Evolutionary conservation across 164 flowering plant genomes (phyloP).

Genomic region (Chloranthus sessilifolius): DNA sequence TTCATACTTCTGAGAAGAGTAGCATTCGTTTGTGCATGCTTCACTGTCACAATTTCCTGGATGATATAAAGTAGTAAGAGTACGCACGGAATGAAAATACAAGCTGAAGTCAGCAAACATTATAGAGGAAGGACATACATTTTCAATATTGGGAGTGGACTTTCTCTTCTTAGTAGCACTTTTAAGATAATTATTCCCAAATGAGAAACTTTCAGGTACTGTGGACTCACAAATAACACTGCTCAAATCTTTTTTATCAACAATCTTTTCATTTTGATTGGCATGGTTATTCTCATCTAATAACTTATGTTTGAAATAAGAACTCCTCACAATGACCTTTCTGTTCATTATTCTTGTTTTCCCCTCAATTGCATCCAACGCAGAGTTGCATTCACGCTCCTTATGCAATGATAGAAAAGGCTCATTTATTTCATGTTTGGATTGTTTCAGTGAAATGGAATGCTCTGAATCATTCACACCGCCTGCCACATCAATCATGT

Average conservation of each 20-base stretch:
- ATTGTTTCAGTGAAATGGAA: slow-evolving; percentile 19
- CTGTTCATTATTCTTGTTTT: slow-evolving; percentile 23
- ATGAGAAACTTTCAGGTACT: slow-evolving; percentile 6
- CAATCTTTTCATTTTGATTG: slow-evolving; percentile 19
- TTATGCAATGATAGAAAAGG: slow-evolving; percentile 34
- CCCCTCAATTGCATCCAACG: slow-evolving; percentile 18
- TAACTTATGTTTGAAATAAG: slow-evolving; percentile 45
- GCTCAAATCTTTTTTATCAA: slow-evolving; percentile 11
- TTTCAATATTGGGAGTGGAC: slow-evolving; percentile 12
- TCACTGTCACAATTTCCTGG: slow-evolving; percentile 34
- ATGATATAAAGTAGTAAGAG: slow-evolving; percentile 1
- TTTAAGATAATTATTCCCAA: slow-evolving; percentile 10
- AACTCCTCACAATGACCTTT: slow-evolving; percentile 45
- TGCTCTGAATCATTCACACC: slow-evolving; percentile 14
- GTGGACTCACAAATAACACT: slow-evolving; percentile 11
- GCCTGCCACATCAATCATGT: slow-evolving; percentile 11
- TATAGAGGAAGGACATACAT: slow-evolving; percentile 23
- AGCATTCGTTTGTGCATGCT: slow-evolving; percentile 19
- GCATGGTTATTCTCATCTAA: slow-evolving; percentile 20
- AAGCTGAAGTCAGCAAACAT: slow-evolving; percentile 2
- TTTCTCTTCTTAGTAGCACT: slow-evolving; percentile 36
- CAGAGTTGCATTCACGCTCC: slow-evolving; percentile 21
- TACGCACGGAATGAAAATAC: neutral
- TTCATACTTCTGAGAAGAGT: slow-evolving; percentile 26
- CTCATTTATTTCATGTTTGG: slow-evolving; percentile 24